Evolutionary conservation across 805 yeast genomes (phyloP), one percentile per base, ranked within the genome.

Genomic region (Lachancea waltii): DNA sequence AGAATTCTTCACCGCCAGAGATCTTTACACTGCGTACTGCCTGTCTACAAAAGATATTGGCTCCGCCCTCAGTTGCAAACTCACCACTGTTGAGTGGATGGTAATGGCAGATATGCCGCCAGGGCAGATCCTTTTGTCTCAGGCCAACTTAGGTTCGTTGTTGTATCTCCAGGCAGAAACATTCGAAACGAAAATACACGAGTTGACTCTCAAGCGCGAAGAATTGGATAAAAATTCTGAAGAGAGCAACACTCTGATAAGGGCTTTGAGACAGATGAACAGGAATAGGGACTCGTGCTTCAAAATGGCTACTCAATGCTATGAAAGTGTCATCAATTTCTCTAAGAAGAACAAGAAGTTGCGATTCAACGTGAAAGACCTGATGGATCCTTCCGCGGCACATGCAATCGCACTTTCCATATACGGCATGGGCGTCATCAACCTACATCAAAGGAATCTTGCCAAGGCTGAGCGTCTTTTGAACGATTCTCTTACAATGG

Each of bases 341-440:
- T 58, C 71, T 2, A 69, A 68, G 43, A 53, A 49, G 30, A 56
- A 60, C 36, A 50, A 51, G 15, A 60, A 56, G 35, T 34, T 60
- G 16, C 50, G 60, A 37, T 60, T 53, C 41, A 58, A 59, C 31
- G 45, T 53, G 32, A 51, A 52, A 19, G 63, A 60, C 24, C 61
- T 65, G 30, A 49, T 72, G 16, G 71, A 68, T 33, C 56, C 58
- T 8, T 62, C 65, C 5, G 60, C 81, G 9, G 70, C 74, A 22
- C 85, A 83, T 45, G 76, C 83, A 1, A 77, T 82, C 29, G 92
- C 94, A 0, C 67, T 89, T 55, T 77, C 95, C 0, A 77, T 86
- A 0, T 89, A 83, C 54, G 94, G 95, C 0, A 66, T 85, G 28
- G 97, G 96, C 2, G 94, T 87, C 4, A 70, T 85, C 8, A 70